Percentiles rank a stretch among this genome's conserved stretches.
Evolutionary conservation across 1,139 yeast species (phyloP).

Genomic region (Martiniozyma asiatica): DNA sequence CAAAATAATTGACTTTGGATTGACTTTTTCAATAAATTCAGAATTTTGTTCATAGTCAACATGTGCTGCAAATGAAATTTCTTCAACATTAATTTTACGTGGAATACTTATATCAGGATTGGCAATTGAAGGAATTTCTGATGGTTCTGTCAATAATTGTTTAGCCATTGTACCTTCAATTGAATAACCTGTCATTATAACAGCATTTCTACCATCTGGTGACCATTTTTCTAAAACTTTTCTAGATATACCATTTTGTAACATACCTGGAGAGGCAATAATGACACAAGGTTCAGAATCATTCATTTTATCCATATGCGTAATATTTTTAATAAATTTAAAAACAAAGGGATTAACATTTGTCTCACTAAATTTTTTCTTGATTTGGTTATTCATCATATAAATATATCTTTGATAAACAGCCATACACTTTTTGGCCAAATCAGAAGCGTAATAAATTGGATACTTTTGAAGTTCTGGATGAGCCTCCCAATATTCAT

Average conservation of each 20-base stretch:
- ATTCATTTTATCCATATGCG: conserved; percentile 72
- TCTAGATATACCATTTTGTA: conserved; percentile 89
- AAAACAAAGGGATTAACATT: conserved; percentile 82
- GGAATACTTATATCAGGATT: conserved; percentile 82
- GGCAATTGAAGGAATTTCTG: conserved; percentile 65
- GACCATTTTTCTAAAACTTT: conserved; percentile 92
- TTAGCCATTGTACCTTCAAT: conserved; percentile 99
- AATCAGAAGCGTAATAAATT: conserved; percentile 81
- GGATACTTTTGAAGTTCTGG: conserved; percentile 74
- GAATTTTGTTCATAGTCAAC: conserved; percentile 93
- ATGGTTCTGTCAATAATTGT: conserved; percentile 75
- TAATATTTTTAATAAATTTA: conserved; percentile 70
- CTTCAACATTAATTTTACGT: conserved; percentile 81
- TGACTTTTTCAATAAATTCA: conserved; percentile 77
- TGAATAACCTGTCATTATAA: conserved; percentile 89
- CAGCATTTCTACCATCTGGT: conserved; percentile 85
- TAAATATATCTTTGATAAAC: conserved; percentile 93
- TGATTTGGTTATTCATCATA: conserved; percentile 90
- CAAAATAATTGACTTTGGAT: conserved; percentile 71
- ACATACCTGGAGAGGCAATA: conserved; percentile 96
- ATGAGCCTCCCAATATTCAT: conserved; percentile 86
- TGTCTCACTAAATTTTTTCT: conserved; percentile 66
- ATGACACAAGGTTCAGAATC: conserved; percentile 95
- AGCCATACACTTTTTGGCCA: conserved; percentile 94
- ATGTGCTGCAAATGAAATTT: conserved; percentile 96